Base-by-base conservation (phyloP, 352 stramenopile genomes). In the Phytophthora sojae region DNA sequence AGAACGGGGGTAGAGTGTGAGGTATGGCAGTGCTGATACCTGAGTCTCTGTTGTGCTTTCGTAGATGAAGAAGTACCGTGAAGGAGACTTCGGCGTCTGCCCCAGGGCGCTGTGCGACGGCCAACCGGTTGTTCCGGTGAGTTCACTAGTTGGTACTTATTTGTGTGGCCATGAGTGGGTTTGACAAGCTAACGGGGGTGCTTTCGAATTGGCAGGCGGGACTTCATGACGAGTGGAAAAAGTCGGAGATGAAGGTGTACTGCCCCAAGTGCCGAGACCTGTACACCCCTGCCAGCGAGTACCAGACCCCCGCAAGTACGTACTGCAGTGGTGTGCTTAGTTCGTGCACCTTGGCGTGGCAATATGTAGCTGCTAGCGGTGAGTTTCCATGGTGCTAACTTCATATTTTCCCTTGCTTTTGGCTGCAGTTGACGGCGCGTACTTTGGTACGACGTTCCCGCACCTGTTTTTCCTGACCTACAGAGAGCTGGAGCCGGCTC, bases 391-490 rank as follows among this genome's bases (percentile, higher is more conserved):
- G 12, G 3, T 19, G 19, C 61, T 75, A 62, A 71, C 23, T 57
- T 44, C 14, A 62, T 14, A 29, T 52, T 44, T 39, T 3, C 47
- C 19, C 59, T 39, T 58, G 8, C 61, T 49, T 60, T 21, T 47
- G 37, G 17, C 12, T 68, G 19, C 55, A 96, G 88, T 96, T 78
- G 97, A 99, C 73, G 97, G 97, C 61, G 95, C 97, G 12, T 99
- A 99, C 87, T 99, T 99, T 86, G 97, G 97, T 39, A 99, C 97
- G 47, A 99, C 97, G 21, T 99, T 99, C 85, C 97, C 97, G 60
- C 97, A 99, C 81, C 79, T 99, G 66, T 99, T 99, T 89, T 96
- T 99, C 68, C 96, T 99, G 90, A 99, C 96, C 59, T 98, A 99
- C 82, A 95, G 89, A 72, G 97, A 99, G 75, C 69, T 97, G 54